phyloP scores from a whole-genome alignment of 768 basidiomycete genomes.

The Russula sp. region DNA sequence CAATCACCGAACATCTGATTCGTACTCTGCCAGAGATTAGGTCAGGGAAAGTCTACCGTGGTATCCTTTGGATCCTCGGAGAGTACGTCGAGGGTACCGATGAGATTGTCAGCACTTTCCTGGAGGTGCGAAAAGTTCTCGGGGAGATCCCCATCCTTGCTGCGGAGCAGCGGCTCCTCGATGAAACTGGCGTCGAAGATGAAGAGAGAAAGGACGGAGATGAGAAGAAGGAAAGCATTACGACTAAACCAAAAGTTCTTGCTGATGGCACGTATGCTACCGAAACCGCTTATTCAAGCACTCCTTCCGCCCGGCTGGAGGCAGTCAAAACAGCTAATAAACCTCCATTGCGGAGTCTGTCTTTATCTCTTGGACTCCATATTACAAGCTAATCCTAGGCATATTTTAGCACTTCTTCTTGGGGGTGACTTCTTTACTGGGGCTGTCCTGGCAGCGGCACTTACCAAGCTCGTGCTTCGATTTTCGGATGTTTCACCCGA shows the following conservation, averaged over 20 bases:
- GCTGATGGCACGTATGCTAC: constrained; percentile 98
- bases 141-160: constrained; percentile 98
- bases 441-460: constrained; percentile 77
- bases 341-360: constrained; percentile 78
- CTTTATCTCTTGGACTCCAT: not conserved
- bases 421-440: constrained; percentile 98
- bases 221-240: constrained; percentile 42
- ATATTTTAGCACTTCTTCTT: constrained; percentile 63
- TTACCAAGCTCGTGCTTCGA: constrained; percentile 88
- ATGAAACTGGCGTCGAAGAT: constrained; percentile 62
- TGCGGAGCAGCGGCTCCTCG: constrained; percentile 76
- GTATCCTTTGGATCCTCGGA: constrained; percentile 96
- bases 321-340: constrained; percentile 83
- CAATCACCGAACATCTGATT: constrained; percentile 82
- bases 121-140: constrained; percentile 74
- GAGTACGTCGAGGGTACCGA: constrained; percentile 72
- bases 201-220: constrained; percentile 44
- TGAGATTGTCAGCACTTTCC: constrained; percentile 70
- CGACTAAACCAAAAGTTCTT: constrained; percentile 67
- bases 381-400: not conserved
- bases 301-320: constrained; percentile 60
- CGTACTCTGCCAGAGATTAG: constrained; percentile 81
- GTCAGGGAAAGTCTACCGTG: constrained; percentile 94
- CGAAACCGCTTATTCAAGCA: constrained; percentile 79
- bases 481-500: constrained; percentile 50